These are phyloP conservation scores for Penicillium digitatum DNA, from an alignment of 2,329 filamentous ascomycete genomes.

Conservation along the genomic window DNA sequence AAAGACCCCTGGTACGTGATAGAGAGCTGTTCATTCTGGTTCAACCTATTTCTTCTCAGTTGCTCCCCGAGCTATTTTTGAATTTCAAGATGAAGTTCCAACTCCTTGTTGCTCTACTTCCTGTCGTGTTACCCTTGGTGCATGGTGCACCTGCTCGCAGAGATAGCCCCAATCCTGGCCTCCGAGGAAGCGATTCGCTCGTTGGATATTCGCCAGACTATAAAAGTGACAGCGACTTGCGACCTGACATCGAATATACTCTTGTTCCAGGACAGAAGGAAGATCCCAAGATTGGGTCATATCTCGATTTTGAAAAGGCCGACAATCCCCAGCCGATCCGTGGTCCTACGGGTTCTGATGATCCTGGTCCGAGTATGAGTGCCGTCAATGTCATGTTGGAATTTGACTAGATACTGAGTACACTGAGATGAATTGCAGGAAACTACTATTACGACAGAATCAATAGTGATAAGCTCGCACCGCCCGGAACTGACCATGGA, in stretches of 20 bases:
- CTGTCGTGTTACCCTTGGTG: conserved; percentile 11
- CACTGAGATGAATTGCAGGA: conserved; percentile 21
- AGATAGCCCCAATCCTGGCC: conserved; percentile 21
- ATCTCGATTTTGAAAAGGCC: conserved; percentile 52
- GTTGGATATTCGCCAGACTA: conserved; percentile 41
- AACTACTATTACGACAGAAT: conserved; percentile 51
- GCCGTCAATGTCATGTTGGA: neutral
- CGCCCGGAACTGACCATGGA: conserved; percentile 51
- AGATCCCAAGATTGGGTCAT: conserved; percentile 49
- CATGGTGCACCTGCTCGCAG: conserved; percentile 23
- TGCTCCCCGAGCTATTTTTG: too few relatives aligned
- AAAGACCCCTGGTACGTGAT: neutral
- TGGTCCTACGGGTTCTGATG: conserved; percentile 48
- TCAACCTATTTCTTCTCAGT: neutral
- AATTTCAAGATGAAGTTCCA: conserved; percentile 14
- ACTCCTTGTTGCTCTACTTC: conserved; percentile 1
- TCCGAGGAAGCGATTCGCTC: conserved; percentile 31
- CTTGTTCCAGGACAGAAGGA: conserved; percentile 52
- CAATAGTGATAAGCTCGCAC: conserved; percentile 54
- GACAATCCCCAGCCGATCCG: conserved; percentile 55
- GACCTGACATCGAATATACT: conserved; percentile 38
- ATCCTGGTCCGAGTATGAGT: conserved; percentile 50
- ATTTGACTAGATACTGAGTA: too few relatives aligned
- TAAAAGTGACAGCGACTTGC: conserved; percentile 34
- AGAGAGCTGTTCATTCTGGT: neutral